Base-by-base conservation (phyloP, 2,329 filamentous ascomycete genomes). In the Aspergillus fijiensis region DNA sequence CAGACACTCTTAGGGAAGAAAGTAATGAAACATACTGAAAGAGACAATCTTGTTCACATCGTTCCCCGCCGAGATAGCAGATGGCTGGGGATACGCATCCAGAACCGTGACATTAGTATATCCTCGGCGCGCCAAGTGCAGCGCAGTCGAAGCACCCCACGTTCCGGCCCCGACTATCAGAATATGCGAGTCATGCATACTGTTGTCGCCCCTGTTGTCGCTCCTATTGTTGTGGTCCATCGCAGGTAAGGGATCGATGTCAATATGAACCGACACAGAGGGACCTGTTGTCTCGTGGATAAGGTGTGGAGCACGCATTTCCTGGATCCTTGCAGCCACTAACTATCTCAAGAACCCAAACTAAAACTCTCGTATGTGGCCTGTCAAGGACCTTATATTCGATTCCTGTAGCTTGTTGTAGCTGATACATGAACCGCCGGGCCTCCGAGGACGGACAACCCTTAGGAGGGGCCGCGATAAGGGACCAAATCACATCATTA, bases 81-180 rank as follows among this genome's bases (percentile, higher is more conserved):
- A 82, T 1, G 81, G 80, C 3, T 81, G 76, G 0, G 71, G 72
- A 58, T 81, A 76, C 0, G 76, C 76, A 62, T 83, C 81, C 14
- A 84, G 71, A 7, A 83, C 77, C 5, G 75, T 81, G 58, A 84
- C 74, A 60, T 81, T 77, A 39, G 73, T 75, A 65, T 82, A 83
- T 42, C 81, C 81, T 51, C 77, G 73, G 29, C 80, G 76, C 27
- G 81, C 78, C 5, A 84, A 74, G 64, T 83, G 78, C n/a, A 82
- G 74, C n/a, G 82, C 81, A 19, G 81, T 82, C 7, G 79, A 80
- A 33, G 77, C 77, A 11, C 82, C 82, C 71, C 82, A 84, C 0
- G 81, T 82, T 11, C 82, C 82, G 21, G 76, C 79, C 5, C 82
- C 81, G 55, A 83, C 67, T 45, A 83, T 80, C 19, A 83, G 67